A percentile compares a stretch with the other conserved stretches of the same genome.
Conservation (phyloP, 176 grass and related monocot species). For the Panicum miliaceum region DNA sequence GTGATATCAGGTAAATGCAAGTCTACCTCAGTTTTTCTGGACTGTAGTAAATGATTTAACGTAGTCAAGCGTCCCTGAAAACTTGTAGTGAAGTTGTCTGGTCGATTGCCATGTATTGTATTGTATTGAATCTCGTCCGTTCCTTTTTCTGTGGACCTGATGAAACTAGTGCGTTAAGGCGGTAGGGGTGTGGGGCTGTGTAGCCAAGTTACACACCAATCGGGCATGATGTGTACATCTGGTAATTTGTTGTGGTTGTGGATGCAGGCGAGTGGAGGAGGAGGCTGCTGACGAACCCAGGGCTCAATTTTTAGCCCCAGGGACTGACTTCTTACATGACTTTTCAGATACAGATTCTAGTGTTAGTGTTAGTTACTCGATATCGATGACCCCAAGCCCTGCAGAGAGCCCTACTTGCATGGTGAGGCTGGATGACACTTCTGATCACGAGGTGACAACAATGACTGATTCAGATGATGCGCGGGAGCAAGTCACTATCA, state of each 20-base stretch:
- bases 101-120: not conserved
- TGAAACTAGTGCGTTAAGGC: not conserved
- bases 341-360: constrained; percentile 87
- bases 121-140: not conserved
- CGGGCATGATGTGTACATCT: not conserved
- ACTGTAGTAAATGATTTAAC: not conserved
- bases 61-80: not conserved
- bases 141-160: not conserved
- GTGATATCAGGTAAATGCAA: constrained; percentile 50
- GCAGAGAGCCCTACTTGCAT: constrained; percentile 58
- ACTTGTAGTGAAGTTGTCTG: not conserved
- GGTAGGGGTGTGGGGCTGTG: not conserved
- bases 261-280: constrained; percentile 55
- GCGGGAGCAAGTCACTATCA: constrained; percentile 1
- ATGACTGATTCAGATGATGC: constrained; percentile 43
- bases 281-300: constrained; percentile 55
- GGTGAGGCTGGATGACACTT: constrained; percentile 47
- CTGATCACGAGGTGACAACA: constrained; percentile 31
- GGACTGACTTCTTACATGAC: constrained; percentile 61
- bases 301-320: constrained; percentile 56
- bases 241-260: constrained; percentile 25
- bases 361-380: constrained; percentile 53
- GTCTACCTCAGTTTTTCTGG: constrained; percentile 4
- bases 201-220: not conserved
- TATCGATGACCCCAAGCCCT: constrained; percentile 63